Base-by-base conservation (phyloP, 495 filamentous ascomycete species). In the Penicillium roqueforti region DNA sequence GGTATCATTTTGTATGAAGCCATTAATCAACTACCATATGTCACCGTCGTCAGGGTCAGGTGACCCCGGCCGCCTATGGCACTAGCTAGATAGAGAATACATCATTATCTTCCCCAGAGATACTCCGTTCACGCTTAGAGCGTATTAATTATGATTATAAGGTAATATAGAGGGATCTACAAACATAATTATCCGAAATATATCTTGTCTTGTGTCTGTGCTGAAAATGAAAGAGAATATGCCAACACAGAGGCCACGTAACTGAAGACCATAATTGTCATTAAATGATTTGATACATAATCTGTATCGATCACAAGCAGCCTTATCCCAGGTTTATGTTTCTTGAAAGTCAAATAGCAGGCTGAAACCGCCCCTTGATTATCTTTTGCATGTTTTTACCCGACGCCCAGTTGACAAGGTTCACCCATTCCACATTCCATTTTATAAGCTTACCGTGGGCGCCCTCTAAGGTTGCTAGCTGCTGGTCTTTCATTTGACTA, bases 341-440 rank as follows among this genome's bases (percentile, higher is more conserved):
- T 32, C 31, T 49, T 20, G 13, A 51, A 46, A 45, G 40, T 29
- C 20, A 47, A 50, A 38, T 25, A 20, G 13, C 40, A 22, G 46
- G 23, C 32, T 55, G 57, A 56, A 59, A 55, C 56, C 7, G 39
- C 56, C 20, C 9, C 14, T 22, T 53, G 23, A 19, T 23, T 4
- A n/a, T n/a, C 4, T 32, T 41, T 14, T 43, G n/a, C 28, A 26
- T 26, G 9, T 14, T 28, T 28, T 10, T 11, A 19, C 44, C 16
- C 2, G 6, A n/a, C 7, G 37, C 25, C 47, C 23, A 40, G n/a
- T 22, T 36, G 28, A 51, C 46, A 36, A 25, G 46, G 20, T n/a
- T n/a, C n/a, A n/a, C n/a, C n/a, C n/a, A 25, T 48, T 11, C 3
- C 7, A 31, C 8, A 26, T 36, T 38, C 34, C 34, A 28, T 26